Percentiles rank a stretch among this genome's conserved stretches.
Evolutionary conservation across 306 rosid genomes (phyloP).

Genomic region (Gynostemma pentaphyllum): DNA sequence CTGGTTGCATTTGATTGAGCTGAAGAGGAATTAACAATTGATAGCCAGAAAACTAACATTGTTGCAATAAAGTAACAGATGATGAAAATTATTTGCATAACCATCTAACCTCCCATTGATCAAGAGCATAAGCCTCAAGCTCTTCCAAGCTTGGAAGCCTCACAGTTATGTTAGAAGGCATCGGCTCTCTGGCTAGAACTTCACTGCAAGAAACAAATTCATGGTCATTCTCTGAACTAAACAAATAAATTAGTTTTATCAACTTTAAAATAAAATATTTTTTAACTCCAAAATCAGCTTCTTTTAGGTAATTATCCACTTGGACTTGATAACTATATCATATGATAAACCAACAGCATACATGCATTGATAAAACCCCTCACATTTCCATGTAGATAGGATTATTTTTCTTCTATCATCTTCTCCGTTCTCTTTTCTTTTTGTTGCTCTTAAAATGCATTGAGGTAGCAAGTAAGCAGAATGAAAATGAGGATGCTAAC

Average conservation of each 20-base stretch:
- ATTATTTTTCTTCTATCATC: no score
- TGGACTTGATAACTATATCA: neutral
- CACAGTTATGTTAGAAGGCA: slow-evolving; percentile 75
- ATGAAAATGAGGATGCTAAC: no score
- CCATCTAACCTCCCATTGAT: slow-evolving; percentile 77
- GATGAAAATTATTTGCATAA: slow-evolving; percentile 13
- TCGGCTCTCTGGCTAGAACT: slow-evolving; percentile 88
- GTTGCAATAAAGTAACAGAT: slow-evolving; percentile 6
- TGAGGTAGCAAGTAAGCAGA: neutral
- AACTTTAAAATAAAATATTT: neutral
- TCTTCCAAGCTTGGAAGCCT: slow-evolving; percentile 78
- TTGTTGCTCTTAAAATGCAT: no score
- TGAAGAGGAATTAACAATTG: neutral
- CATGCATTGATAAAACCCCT: no score
- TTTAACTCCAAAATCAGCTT: neutral
- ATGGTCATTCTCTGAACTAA: slow-evolving; percentile 12
- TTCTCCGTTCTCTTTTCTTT: no score
- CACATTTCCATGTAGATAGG: no score
- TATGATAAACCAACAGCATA: no score
- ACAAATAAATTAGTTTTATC: neutral
- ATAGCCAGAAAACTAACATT: neutral
- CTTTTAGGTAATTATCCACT: neutral
- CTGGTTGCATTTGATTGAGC: neutral
- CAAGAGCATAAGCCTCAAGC: slow-evolving; percentile 67
- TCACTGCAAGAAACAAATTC: slow-evolving; percentile 49